Conservation (phyloP, 768 basidiomycete genomes). For the Termitomyces sp. region DNA sequence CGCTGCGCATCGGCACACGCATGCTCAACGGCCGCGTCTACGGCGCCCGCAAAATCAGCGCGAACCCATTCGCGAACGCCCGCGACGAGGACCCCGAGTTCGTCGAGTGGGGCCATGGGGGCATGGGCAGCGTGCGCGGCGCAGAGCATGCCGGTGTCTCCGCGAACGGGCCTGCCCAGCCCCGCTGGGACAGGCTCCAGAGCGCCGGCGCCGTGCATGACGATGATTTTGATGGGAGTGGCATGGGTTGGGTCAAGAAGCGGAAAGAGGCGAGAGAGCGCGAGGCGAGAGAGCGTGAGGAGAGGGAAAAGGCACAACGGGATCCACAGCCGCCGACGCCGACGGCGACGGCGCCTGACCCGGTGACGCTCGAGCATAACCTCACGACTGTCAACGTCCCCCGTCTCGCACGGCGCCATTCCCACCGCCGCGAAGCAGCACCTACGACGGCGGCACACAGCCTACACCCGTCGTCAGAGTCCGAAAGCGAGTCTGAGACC, state of each 20-base stretch:
- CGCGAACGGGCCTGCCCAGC: constrained; percentile 6
- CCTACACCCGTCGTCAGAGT: not conserved
- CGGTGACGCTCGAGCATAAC: constrained; percentile 14
- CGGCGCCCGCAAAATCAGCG: constrained; percentile 38
- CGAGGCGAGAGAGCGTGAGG: constrained; percentile 33
- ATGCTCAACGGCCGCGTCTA: constrained; percentile 90
- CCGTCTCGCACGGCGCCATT: not conserved
- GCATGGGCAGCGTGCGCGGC: constrained; percentile 64
- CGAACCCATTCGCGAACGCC: constrained; percentile 61
- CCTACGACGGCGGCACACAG: not conserved
- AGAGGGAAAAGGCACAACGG: constrained; percentile 16
- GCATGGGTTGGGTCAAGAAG: constrained; percentile 77
- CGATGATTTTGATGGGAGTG: constrained; percentile 79
- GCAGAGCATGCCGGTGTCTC: constrained; percentile 23
- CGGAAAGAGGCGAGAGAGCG: constrained; percentile 42
- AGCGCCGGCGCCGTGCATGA: constrained; percentile 19
- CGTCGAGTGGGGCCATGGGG: constrained; percentile 90
- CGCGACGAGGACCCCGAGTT: constrained; percentile 75
- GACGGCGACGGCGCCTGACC: not conserved
- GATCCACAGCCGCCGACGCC: not conserved
- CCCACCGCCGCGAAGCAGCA: not conserved
- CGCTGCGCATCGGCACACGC: constrained; percentile 37
- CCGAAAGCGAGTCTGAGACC: constrained; percentile 8
- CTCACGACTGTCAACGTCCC: constrained; percentile 13
- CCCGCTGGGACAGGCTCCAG: constrained; percentile 35